Evolutionary conservation across 257 asterid genomes (phyloP), one percentile per base, ranked within the genome.

Genomic region (Capsicum baccatum): DNA sequence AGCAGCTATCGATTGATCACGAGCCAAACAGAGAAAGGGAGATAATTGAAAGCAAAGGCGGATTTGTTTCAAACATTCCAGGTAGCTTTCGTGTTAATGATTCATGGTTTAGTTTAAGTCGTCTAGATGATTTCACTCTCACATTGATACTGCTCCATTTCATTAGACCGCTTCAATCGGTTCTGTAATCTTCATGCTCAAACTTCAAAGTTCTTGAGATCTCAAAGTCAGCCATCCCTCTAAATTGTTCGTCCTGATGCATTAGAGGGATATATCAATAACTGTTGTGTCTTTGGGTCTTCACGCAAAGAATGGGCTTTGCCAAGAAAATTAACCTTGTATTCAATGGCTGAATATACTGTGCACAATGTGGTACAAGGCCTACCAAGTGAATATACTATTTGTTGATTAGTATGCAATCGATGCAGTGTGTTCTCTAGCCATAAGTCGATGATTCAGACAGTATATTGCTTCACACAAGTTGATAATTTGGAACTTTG

Each of bases 1-100:
- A 91, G 73, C 99, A 95, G 84, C 90, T 94, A n/a, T 94, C 99
- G 2, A 86, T 95, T 85, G 99, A 95, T 89, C 99, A 95, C 57
- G 99, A 95, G 47, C 98, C 99, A 8, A 89, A 91, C 91, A 92
- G 64, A 87, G 99, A 95, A 81, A 93, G 88, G 91, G 83, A 91
- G 60, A 64, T 83, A 66, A 95, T 95, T 70, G 98, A 95, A 89
- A 94, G 97, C 90, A 94, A 94, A 85, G 99, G 99, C 37, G 99
- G 99, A 13, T 95, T 95, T 85, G 98, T 95, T 42, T 92, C 99
- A 26, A 93, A 93, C 79, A 59, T 95, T 83, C 99, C 99, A 81
- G 98, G 99, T 95, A 86, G 62, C 26, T 35, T 39, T 37, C 4
- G 13, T 57, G 13, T 59, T 58, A 8, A 14, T 82, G 57, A 11